Evolutionary conservation across 2,329 filamentous ascomycete genomes (phyloP).

Genomic region (Exophiala lecanii-corni): DNA sequence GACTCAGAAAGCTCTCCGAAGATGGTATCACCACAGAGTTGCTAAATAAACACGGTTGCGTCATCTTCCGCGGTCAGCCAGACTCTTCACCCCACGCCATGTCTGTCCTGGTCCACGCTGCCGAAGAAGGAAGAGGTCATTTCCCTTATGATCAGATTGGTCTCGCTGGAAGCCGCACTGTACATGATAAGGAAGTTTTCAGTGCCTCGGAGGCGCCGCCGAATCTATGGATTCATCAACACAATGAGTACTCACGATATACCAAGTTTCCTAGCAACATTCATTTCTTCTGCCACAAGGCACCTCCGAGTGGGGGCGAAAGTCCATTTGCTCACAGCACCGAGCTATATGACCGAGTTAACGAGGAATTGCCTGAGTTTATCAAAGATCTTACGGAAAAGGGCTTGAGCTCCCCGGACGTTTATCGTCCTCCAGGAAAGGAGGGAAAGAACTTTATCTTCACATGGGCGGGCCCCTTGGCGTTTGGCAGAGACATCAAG

Average conservation of each 20-base stretch:
- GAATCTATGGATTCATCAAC: neutral
- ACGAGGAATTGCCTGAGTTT: neutral
- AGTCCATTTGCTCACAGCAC: neutral
- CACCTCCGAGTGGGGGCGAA: neutral
- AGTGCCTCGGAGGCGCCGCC: conserved; percentile 1
- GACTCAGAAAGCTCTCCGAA: neutral
- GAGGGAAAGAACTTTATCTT: conserved; percentile 5
- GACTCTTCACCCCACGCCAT: conserved; percentile 1
- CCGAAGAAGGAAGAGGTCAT: conserved; percentile 1
- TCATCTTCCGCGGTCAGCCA: conserved; percentile 1
- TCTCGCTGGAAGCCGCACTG: neutral
- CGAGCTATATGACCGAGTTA: conserved; percentile 2
- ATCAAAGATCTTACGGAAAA: conserved; percentile 1
- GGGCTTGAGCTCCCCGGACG: conserved; percentile 2
- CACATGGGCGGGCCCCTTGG: conserved; percentile 2
- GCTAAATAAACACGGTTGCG: conserved; percentile 2
- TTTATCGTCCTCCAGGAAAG: neutral
- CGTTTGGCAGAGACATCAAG: conserved; percentile 3
- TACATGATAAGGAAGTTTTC: neutral
- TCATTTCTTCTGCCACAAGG: conserved; percentile 1
- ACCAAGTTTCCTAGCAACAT: conserved; percentile 3
- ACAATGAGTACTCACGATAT: conserved; percentile 4
- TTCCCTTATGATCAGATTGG: conserved; percentile 3
- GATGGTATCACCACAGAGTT: conserved; percentile 1
- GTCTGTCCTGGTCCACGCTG: conserved; percentile 1